Evolutionary conservation across 805 yeast genomes (phyloP), one percentile per base, ranked within the genome.

Genomic region (Hanseniaspora clermontiae): DNA sequence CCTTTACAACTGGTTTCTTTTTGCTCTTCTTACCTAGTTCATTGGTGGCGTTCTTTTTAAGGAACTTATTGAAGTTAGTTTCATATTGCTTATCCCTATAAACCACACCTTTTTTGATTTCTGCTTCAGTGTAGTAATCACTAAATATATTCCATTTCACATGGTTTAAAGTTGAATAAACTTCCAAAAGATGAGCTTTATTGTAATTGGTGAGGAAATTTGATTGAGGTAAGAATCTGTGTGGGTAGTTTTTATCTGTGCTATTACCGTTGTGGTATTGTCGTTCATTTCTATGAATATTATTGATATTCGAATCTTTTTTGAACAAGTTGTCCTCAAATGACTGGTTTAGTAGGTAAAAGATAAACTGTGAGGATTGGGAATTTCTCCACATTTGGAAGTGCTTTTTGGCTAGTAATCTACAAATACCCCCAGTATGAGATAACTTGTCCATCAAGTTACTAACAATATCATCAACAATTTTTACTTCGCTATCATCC

Each of bases 311-410:
- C 15, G 66, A 62, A 9, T 56, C 48, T 42, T 51, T 62, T 46
- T 66, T 68, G 61, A 63, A 65, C 11, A 68, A 54, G 57, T 60
- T 65, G 32, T 67, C 61, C 1, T 66, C 69, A 24, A 67, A 61
- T 19, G 31, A n/a, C 19, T 69, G 65, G 0, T 59, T 65, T 11
- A 78, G 57, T 5, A 75, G 53, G 27, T 66, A 69, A 12, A 74
- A 60, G 20, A 80, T 61, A 47, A 70, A 74, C 6, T 65, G 65
- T 52, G 77, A 78, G 0, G 79, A 77, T 59, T 79, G 81, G 24
- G 75, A 69, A 42, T 79, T 69, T 65, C 82, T 74, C 87, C 87
- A 82, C 0, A 85, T 81, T 63, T 79, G 80, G 62, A 79, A 82
- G 62, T 80, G 80, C 45, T 76, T 68, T n/a, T 74, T 72, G 48